phyloP scores from a whole-genome alignment of 2,329 filamentous ascomycete species.

The Pestalotiopsis sp. region DNA sequence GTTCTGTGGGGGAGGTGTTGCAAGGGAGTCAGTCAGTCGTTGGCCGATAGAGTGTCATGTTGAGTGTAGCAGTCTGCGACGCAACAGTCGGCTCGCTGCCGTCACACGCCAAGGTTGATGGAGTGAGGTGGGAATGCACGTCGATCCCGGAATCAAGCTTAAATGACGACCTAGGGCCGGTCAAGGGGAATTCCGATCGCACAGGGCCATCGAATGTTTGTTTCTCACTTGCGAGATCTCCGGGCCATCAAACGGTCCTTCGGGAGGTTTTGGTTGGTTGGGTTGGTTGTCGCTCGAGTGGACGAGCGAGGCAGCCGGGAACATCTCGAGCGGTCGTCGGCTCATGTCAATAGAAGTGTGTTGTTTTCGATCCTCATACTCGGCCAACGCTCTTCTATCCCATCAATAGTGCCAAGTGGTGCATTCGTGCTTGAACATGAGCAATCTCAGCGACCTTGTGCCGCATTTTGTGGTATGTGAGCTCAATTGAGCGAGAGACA shows the following conservation, averaged over 20 bases:
- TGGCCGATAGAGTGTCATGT: background rate
- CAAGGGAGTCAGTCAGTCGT: background rate
- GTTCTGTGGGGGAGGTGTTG: background rate
- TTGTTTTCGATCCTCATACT: too few relatives aligned
- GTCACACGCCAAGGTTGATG: background rate
- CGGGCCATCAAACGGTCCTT: conserved; percentile 11
- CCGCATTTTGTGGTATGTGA: too few relatives aligned
- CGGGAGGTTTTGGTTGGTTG: background rate
- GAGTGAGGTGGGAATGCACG: background rate
- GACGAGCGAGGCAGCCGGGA: too few relatives aligned
- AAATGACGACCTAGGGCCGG: conserved; percentile 7
- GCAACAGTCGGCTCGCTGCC: background rate
- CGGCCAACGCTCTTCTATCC: too few relatives aligned
- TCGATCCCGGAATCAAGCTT: conserved; percentile 15
- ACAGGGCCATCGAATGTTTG: conserved; percentile 12
- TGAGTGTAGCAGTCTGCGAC: background rate
- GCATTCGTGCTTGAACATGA: too few relatives aligned
- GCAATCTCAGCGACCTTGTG: too few relatives aligned
- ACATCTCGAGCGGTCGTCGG: too few relatives aligned
- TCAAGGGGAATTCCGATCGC: conserved; percentile 10
- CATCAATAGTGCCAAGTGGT: too few relatives aligned
- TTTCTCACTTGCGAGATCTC: conserved; percentile 17
- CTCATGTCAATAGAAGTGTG: too few relatives aligned
- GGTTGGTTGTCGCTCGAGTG: too few relatives aligned
- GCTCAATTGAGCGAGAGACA: background rate